Base-by-base conservation (phyloP, 352 stramenopile genomes). In the Globisporangium sylvaticum region DNA sequence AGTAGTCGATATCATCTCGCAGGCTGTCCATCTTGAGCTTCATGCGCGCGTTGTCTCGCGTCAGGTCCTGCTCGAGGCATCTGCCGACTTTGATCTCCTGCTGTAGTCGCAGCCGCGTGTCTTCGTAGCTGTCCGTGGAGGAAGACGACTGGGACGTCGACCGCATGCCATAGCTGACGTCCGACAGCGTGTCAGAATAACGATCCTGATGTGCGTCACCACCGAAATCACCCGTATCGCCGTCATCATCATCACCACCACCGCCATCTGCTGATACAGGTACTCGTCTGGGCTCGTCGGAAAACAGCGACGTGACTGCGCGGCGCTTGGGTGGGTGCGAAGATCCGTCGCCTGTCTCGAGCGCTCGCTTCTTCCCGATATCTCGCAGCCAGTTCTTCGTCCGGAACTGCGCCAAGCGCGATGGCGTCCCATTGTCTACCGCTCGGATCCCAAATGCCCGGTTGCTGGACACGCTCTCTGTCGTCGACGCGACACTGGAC, bases 1-100 rank as follows among this genome's bases (percentile, higher is more conserved):
- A 84, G 62, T 76, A 80, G 58, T 84, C 76, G 24, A 90, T 81
- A 46, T 87, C 79, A 0, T 82, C 73, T 31, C 73, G 72, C 46
- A 90, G 34, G 34, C 44, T 65, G 37, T 76, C 57, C 25, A 67
- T 71, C 63, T 84, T 84, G 32, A 90, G 78, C 31, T 70, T 76
- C 68, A 88, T 75, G 15, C 76, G 67, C 27, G 69, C 71, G 20
- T 79, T 85, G 32, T 88, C 81, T 12, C 75, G 72, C 18, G 83
- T 34, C 8, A 90, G 58, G 14, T 86, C 75, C 22, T 77, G 44
- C 25, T 81, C 69, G 20, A 90, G 71, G 14, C 67, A 74, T 14
- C 58, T 72, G 0, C 72, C 79, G 1, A 87, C 68, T 9, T 79
- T 39, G 12, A 81, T 52, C 56, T 76, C 65, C 12, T 72, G 77